Percentiles rank a stretch among this genome's conserved stretches.
These are phyloP conservation scores for Lepidium didymum DNA, from an alignment of 345 rosid genomes.

Conservation along the genomic window DNA sequence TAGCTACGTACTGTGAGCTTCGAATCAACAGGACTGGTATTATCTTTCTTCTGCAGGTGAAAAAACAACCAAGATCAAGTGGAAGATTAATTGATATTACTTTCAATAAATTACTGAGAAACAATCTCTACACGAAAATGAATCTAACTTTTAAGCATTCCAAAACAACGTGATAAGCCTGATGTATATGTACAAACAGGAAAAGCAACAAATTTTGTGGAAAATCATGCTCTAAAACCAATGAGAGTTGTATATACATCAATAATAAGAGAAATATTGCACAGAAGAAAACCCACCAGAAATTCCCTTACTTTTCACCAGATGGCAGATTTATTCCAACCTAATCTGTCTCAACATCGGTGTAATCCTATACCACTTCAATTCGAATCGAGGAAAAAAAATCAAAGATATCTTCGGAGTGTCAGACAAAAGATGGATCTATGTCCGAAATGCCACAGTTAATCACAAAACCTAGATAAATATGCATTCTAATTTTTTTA, in stretches of 20 bases:
- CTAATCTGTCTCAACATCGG: background rate
- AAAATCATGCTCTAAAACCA: conserved; percentile 1
- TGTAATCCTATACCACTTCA: background rate
- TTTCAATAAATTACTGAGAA: background rate
- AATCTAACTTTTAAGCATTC: background rate
- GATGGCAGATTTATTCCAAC: background rate
- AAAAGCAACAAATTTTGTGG: background rate
- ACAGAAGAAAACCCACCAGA: background rate
- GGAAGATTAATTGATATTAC: background rate
- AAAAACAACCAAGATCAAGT: background rate
- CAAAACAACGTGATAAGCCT: background rate
- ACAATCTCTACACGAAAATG: background rate
- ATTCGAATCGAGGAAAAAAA: background rate
- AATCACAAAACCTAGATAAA: background rate
- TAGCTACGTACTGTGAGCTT: conserved; percentile 48
- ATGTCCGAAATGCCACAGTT: background rate
- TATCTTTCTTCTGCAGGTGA: conserved; percentile 65
- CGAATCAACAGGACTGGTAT: conserved; percentile 45
- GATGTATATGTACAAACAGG: background rate
- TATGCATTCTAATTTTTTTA: background rate
- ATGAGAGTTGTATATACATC: background rate
- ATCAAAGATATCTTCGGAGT: background rate
- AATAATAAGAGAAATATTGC: background rate
- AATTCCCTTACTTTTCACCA: background rate
- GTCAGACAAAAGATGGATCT: conserved; percentile 15